phyloP scores from a whole-genome alignment of 306 rosid genomes.

The Luffa acutangula region DNA sequence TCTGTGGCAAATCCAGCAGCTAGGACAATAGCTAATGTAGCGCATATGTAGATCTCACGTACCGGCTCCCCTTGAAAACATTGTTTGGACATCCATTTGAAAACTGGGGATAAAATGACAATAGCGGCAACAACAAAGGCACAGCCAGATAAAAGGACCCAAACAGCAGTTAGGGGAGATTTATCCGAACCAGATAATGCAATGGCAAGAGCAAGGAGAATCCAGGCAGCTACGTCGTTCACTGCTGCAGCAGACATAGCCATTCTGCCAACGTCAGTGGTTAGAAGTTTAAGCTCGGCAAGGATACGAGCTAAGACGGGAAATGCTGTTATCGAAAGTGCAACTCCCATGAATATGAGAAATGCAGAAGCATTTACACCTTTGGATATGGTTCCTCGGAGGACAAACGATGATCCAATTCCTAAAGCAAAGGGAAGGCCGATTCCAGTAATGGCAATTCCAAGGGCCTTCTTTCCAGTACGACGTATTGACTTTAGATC shows the following conservation, averaged over 20 bases:
- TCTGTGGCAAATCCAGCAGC: conserved; percentile 80
- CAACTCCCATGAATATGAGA: conserved; percentile 85
- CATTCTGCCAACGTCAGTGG: conserved; percentile 61
- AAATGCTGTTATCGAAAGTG: conserved; percentile 84
- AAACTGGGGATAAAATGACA: conserved; percentile 40
- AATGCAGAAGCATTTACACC: conserved; percentile 43
- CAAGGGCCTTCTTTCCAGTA: conserved; percentile 55
- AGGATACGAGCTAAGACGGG: conserved; percentile 84
- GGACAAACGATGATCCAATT: conserved; percentile 63
- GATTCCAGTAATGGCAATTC: conserved; percentile 73
- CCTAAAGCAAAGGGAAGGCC: conserved; percentile 68
- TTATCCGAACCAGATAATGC: conserved; percentile 50
- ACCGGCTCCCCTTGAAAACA: conserved; percentile 73
- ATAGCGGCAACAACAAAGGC: conserved; percentile 35
- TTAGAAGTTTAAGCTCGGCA: conserved; percentile 80
- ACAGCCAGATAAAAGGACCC: conserved; percentile 67
- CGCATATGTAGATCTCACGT: conserved; percentile 53
- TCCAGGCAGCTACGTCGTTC: conserved; percentile 87
- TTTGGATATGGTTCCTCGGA: conserved; percentile 47
- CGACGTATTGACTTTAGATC: conserved; percentile 52
- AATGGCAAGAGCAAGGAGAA: conserved; percentile 80
- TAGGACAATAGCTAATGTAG: conserved; percentile 51
- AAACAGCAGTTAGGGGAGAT: conserved; percentile 55
- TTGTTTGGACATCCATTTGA: conserved; percentile 47
- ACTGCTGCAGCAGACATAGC: conserved; percentile 98